A percentile compares a stretch with the other conserved stretches of the same genome.
Conservation (phyloP, 1,284 basidiomycete species). For the Melampsora abietis-canadensis region DNA sequence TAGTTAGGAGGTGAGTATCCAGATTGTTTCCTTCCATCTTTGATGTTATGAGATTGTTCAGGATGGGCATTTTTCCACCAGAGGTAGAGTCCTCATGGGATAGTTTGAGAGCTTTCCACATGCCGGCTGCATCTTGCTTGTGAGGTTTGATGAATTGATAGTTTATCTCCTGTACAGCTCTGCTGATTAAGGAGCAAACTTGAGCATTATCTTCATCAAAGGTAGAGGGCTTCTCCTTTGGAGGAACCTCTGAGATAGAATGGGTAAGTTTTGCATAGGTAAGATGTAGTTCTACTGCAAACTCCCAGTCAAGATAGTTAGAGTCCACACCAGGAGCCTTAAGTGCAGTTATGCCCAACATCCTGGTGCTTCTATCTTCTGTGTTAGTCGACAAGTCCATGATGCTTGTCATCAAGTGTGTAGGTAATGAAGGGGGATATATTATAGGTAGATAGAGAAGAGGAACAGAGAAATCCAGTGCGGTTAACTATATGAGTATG, state of each 20-base stretch:
- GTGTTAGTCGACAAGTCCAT: too few species aligned
- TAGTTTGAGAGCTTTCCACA: conserved; percentile 1
- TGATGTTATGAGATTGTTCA: neutral
- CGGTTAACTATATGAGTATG: too few species aligned
- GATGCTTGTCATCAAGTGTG: too few species aligned
- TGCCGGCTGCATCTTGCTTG: neutral
- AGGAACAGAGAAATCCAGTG: too few species aligned
- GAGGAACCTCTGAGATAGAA: neutral
- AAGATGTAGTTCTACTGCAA: conserved; percentile 2
- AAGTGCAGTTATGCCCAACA: too few species aligned
- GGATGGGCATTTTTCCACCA: conserved; percentile 1
- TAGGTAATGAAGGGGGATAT: too few species aligned
- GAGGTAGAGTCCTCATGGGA: conserved; percentile 14
- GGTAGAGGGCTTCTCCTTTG: neutral
- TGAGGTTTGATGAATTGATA: neutral
- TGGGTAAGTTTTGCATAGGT: neutral
- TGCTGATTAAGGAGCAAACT: neutral
- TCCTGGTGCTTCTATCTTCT: too few species aligned
- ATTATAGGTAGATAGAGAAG: too few species aligned
- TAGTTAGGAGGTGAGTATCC: neutral
- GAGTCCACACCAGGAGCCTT: neutral
- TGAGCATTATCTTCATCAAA: neutral
- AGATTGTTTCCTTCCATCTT: neutral
- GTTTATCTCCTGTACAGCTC: neutral
- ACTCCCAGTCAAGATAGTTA: conserved; percentile 13